Percentiles rank a stretch among this genome's conserved stretches.
phyloP scores from a whole-genome alignment of 306 rosid species.

The Hippophae tibetana region DNA sequence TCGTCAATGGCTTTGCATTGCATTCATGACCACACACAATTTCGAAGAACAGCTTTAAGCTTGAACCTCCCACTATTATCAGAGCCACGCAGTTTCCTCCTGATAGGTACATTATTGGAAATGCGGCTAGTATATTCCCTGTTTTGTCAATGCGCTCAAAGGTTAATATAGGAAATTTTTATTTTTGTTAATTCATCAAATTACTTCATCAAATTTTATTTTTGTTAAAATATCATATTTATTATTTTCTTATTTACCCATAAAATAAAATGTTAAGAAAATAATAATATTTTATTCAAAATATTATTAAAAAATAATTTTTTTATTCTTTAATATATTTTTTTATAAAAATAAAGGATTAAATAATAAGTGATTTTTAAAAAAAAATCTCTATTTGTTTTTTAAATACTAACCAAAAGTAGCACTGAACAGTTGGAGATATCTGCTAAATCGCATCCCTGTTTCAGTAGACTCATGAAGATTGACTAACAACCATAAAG shows the following conservation, averaged over 20 bases:
- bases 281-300: no score
- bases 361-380: no score
- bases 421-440: slow-evolving; percentile 26
- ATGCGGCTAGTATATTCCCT: slow-evolving; percentile 15
- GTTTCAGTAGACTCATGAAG: slow-evolving; percentile 32
- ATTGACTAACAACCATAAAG: slow-evolving; percentile 25
- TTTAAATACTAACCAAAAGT: slow-evolving; percentile 19
- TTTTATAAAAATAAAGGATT: neutral
- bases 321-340: no score
- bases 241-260: no score
- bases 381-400: no score
- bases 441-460: slow-evolving; percentile 38
- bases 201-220: no score
- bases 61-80: slow-evolving; percentile 34
- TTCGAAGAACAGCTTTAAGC: slow-evolving; percentile 19
- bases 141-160: neutral
- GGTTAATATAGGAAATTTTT: neutral
- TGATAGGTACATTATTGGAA: slow-evolving; percentile 28
- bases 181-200: no score
- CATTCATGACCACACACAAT: slow-evolving; percentile 27
- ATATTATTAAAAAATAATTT: no score
- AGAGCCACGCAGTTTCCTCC: slow-evolving; percentile 27
- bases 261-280: no score
- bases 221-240: no score
- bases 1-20: slow-evolving; percentile 20